These are phyloP conservation scores for Dendrostoma leiphaemia DNA, from an alignment of 2,329 filamentous ascomycete genomes.

Conservation along the genomic window DNA sequence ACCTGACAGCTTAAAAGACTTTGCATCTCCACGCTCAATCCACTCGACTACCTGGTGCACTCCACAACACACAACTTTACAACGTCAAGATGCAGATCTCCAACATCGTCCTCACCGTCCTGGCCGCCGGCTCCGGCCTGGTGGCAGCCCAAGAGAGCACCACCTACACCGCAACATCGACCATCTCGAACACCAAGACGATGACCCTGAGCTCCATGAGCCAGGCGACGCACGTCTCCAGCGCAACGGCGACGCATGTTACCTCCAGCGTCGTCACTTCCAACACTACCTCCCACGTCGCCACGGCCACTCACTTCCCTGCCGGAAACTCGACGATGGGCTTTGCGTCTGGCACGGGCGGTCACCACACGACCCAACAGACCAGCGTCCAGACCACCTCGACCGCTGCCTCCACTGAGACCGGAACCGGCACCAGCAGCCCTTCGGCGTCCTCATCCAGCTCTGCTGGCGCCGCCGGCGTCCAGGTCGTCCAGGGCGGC, in stretches of 20 bases:
- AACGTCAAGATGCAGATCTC: conserved; percentile 50
- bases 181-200: conserved; percentile 42
- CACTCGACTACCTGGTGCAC: neutral
- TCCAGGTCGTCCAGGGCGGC: conserved; percentile 13
- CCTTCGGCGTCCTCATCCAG: conserved; percentile 24
- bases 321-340: conserved; percentile 32
- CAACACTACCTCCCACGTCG: conserved; percentile 24
- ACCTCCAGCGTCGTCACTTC: conserved; percentile 24
- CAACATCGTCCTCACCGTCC: conserved; percentile 38
- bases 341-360: conserved; percentile 22
- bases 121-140: conserved; percentile 38
- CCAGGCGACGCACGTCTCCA: conserved; percentile 30
- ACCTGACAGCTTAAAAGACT: neutral
- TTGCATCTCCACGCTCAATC: neutral
- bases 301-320: conserved; percentile 29
- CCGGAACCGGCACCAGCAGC: conserved; percentile 25
- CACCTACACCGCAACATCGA: conserved; percentile 41
- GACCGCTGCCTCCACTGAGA: conserved; percentile 4
- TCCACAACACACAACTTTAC: conserved; percentile 16
- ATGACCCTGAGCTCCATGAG: conserved; percentile 45
- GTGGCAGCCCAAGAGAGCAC: conserved; percentile 30
- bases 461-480: conserved; percentile 9
- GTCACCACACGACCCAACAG: neutral
- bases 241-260: conserved; percentile 45
- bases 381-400: conserved; percentile 4